Evolutionary conservation across 352 stramenopile genomes (phyloP).

Genomic region (Globisporangium apiculatum): DNA sequence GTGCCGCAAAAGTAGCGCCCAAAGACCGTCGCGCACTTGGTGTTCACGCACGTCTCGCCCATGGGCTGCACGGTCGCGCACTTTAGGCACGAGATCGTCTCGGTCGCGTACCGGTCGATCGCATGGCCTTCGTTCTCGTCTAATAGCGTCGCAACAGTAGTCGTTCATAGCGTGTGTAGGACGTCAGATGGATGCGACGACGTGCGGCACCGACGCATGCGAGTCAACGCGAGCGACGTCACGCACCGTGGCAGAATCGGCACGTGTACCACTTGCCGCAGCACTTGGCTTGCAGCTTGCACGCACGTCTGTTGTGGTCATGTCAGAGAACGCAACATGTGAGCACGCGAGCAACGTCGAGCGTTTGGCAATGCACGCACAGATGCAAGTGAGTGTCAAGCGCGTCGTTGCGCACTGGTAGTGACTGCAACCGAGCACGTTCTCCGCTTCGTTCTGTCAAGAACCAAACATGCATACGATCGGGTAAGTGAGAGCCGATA

Average conservation of each 20-base stretch:
- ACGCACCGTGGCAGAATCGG: slow-evolving; percentile 85
- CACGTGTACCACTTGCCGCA: slow-evolving; percentile 88
- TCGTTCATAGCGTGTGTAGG: not conserved
- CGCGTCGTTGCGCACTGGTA: slow-evolving; percentile 52
- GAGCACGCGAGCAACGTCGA: not conserved
- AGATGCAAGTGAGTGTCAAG: not conserved
- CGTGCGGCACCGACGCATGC: too few relatives aligned
- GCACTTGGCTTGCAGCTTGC: slow-evolving; percentile 83
- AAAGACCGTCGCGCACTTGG: slow-evolving; percentile 73
- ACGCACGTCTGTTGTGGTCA: slow-evolving; percentile 32
- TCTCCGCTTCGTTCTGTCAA: slow-evolving; percentile 47
- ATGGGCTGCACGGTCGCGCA: slow-evolving; percentile 79
- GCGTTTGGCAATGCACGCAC: not conserved
- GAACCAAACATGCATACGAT: not conserved
- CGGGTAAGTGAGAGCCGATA: too few relatives aligned
- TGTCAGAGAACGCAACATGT: not conserved
- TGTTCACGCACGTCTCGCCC: slow-evolving; percentile 47
- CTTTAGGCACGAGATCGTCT: slow-evolving; percentile 93
- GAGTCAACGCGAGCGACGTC: not conserved
- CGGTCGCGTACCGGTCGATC: slow-evolving; percentile 93
- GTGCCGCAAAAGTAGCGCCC: slow-evolving; percentile 92
- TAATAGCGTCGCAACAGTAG: slow-evolving; percentile 4
- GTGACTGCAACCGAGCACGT: slow-evolving; percentile 73
- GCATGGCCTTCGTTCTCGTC: slow-evolving; percentile 81
- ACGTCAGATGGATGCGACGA: not conserved